Percentiles rank a stretch among this genome's conserved stretches.
Evolutionary conservation across 2,329 filamentous ascomycete genomes (phyloP).

Genomic region (Fusarium sp.): DNA sequence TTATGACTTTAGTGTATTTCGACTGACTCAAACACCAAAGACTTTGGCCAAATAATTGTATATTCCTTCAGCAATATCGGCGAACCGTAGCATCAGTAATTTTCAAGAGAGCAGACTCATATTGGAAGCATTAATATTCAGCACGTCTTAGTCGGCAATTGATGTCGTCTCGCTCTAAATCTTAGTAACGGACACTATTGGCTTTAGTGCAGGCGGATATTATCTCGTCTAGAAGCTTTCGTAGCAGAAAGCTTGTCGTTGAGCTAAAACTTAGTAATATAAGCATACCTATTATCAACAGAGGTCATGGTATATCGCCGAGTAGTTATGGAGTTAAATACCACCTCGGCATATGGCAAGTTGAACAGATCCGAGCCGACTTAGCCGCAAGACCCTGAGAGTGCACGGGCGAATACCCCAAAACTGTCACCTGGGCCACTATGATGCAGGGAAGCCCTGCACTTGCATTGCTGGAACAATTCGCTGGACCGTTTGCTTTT

Average conservation of each 20-base stretch:
- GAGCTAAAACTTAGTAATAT: background rate
- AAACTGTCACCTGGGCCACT: background rate
- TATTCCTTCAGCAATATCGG: background rate
- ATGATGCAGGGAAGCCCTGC: background rate
- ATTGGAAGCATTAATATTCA: rapidly evolving
- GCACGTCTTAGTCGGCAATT: background rate
- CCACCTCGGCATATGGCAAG: background rate
- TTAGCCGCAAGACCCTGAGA: background rate
- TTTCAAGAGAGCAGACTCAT: rapidly evolving
- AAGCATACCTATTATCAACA: background rate
- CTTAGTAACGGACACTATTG: background rate
- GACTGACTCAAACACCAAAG: background rate
- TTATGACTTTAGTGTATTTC: too few species aligned
- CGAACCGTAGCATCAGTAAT: background rate
- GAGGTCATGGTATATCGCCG: background rate
- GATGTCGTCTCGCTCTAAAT: background rate
- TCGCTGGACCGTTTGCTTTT: background rate
- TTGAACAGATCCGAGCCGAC: background rate
- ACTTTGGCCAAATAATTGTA: rapidly evolving
- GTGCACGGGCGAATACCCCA: background rate
- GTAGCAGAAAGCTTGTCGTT: background rate
- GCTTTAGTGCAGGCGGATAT: background rate
- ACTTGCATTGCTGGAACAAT: background rate
- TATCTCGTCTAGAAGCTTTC: background rate
- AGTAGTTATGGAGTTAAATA: background rate